Evolutionary conservation across 768 basidiomycete genomes (phyloP), one percentile per base, ranked within the genome.

Genomic region (Clavaria fumosa): DNA sequence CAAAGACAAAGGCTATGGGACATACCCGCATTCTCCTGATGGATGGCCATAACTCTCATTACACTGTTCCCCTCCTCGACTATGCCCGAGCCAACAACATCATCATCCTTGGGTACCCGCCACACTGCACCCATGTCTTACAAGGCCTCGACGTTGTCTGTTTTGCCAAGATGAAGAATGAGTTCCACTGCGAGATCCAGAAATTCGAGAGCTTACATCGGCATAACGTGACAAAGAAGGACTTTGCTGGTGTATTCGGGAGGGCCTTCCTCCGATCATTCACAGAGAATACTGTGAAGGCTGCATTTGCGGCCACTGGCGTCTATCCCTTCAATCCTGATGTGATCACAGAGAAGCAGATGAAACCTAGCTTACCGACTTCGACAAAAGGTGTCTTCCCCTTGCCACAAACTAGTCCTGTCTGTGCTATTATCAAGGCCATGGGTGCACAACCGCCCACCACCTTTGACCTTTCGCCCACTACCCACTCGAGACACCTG

Each of bases 121-220:
- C 57, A 9, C 61, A 64, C 34, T 61, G 57, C 41, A 64, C 57
- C 0, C 58, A 66, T 50, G 53, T 52, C 0, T 47, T 62, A 4
- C 64, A 67, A 44, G 61, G 62, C 6, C 58, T 67, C 15, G 60
- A 67, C 47, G 61, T 66, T 15, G 59, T 61, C 2, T 62, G 60
- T 41, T 67, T 67, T 45, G 57, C 51, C 18, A 49, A 36, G 37
- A 54, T 66, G 56, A 67, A 67, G 17, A 9, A 26, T 3, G 14
- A 10, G 23, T 38, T 26, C 11, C 23, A 23, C 9, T 2, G 31
- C 32, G 24, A 28, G 4, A 28, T 38, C 11, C 3, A 28, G 10
- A 17, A 2, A 3, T 38, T 38, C 23, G 37, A 38, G 19, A 18
- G 14, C 9, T 7, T 28, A 5, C 23, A 38, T 19, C 11, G n/a